Percentiles rank a stretch among this genome's conserved stretches.
These are phyloP conservation scores for Kodamaea sp. DNA, from an alignment of 1,139 yeast species.

Conservation along the genomic window DNA sequence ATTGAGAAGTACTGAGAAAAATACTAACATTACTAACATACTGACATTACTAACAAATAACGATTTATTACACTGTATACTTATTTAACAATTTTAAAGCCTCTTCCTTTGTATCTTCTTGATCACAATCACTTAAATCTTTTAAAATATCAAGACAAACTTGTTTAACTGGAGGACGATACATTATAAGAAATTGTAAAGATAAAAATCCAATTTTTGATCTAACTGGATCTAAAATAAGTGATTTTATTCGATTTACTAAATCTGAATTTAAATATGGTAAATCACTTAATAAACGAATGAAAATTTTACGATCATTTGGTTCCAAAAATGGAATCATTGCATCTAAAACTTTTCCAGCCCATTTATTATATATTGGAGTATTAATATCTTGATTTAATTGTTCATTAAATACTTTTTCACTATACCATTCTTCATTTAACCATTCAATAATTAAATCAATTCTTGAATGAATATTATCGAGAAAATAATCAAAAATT, in stretches of 20 bases:
- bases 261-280: constrained; percentile 67
- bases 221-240: constrained; percentile 85
- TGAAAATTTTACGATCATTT: constrained; percentile 72
- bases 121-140: constrained; percentile 49
- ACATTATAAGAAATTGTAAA: constrained; percentile 77
- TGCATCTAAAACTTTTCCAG: constrained; percentile 69
- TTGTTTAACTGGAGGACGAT: constrained; percentile 77
- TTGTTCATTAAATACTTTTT: constrained; percentile 38
- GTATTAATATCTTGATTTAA: constrained; percentile 19
- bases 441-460: constrained; percentile 90
- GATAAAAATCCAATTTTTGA: constrained; percentile 76
- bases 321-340: constrained; percentile 81
- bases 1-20: too few species aligned
- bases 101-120: constrained; percentile 54
- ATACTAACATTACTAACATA: too few species aligned
- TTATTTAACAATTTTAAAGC: constrained; percentile 52
- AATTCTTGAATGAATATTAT: constrained; percentile 66
- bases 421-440: constrained; percentile 93
- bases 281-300: constrained; percentile 79
- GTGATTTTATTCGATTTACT: constrained; percentile 61
- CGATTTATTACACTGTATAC: constrained; percentile 28
- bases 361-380: constrained; percentile 63
- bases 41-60: too few species aligned
- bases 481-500: constrained; percentile 68
- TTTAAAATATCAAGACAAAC: constrained; percentile 63